These are phyloP conservation scores for Penicillium paradoxum DNA, from an alignment of 495 filamentous ascomycete genomes.

Conservation along the genomic window DNA sequence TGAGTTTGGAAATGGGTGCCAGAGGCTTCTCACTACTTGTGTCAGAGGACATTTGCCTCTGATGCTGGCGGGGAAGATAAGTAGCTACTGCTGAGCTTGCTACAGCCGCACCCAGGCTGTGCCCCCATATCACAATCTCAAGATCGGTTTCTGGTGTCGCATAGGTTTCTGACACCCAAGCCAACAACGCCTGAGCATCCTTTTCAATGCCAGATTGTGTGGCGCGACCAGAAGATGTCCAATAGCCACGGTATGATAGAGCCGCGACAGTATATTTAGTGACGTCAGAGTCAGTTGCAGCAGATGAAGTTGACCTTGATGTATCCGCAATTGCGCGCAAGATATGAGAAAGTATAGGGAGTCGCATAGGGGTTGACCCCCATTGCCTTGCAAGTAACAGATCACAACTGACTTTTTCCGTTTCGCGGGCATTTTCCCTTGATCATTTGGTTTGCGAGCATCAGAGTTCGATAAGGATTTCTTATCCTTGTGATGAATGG, in stretches of 20 bases:
- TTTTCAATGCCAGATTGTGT: conserved; percentile 60
- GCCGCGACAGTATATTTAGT: conserved; percentile 54
- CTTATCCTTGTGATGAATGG: not conserved
- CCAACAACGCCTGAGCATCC: conserved; percentile 58
- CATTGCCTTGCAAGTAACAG: conserved; percentile 40
- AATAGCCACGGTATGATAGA: conserved; percentile 72
- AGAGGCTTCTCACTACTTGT: not conserved
- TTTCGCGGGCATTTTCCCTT: not conserved
- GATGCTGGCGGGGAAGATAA: conserved; percentile 19
- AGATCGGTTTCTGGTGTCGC: conserved; percentile 23
- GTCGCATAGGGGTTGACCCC: conserved; percentile 56
- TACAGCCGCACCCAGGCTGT: conserved; percentile 64
- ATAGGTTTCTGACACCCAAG: conserved; percentile 45
- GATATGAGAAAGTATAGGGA: conserved; percentile 60
- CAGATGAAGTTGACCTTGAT: not conserved
- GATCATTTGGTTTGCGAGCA: not conserved
- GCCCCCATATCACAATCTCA: conserved; percentile 69
- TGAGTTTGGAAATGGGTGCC: conserved; percentile 43
- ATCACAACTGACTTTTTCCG: conserved; percentile 26
- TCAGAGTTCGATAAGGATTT: not conserved
- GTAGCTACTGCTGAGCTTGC: conserved; percentile 51
- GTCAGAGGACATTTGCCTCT: not conserved
- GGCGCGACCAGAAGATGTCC: conserved; percentile 67
- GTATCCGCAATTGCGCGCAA: conserved; percentile 14
- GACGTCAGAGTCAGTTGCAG: not conserved